Percentiles rank a stretch among this genome's conserved stretches.
phyloP scores from a whole-genome alignment of 2,329 filamentous ascomycete species.

The Diaporthe vaccinii region DNA sequence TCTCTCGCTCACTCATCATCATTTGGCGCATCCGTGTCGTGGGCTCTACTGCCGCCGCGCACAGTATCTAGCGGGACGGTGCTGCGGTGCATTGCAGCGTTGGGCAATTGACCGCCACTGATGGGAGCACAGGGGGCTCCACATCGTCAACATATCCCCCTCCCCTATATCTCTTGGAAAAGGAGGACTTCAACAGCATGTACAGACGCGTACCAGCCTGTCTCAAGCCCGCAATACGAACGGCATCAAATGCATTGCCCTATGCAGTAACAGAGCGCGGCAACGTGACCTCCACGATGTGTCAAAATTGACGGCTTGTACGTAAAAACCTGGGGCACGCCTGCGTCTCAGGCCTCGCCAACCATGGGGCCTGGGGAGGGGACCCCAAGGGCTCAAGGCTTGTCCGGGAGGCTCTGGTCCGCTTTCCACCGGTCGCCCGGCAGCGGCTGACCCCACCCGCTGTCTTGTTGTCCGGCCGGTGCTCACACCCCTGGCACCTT shows the following conservation, averaged over 20 bases:
- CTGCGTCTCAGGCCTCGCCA: slow-evolving; percentile 25
- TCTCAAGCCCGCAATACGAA: neutral
- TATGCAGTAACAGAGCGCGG: slow-evolving; percentile 31
- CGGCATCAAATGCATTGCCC: slow-evolving; percentile 8
- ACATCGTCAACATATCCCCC: neutral
- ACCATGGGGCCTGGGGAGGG: slow-evolving; percentile 4
- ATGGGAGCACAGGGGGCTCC: slow-evolving; percentile 1
- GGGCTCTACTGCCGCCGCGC: neutral
- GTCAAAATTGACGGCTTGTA: slow-evolving; percentile 39
- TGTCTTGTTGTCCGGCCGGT: slow-evolving; percentile 33
- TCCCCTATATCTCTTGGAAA: neutral
- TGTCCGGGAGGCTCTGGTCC: slow-evolving; percentile 28
- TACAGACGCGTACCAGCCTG: slow-evolving; percentile 16
- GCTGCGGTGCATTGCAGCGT: neutral
- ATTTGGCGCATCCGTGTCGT: neutral
- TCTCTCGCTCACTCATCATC: slow-evolving; percentile 1
- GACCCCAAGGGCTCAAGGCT: neutral
- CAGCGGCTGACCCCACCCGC: slow-evolving; percentile 41
- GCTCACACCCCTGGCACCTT: slow-evolving; percentile 31
- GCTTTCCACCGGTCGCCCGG: slow-evolving; percentile 27
- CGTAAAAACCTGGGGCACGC: slow-evolving; percentile 36
- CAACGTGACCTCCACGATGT: slow-evolving; percentile 42
- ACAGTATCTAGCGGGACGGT: neutral
- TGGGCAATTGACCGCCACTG: slow-evolving; percentile 26
- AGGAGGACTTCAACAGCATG: slow-evolving; percentile 4